Evolutionary conservation across 176 grass and related monocot species (phyloP).

Genomic region (Microstegium vimineum): DNA sequence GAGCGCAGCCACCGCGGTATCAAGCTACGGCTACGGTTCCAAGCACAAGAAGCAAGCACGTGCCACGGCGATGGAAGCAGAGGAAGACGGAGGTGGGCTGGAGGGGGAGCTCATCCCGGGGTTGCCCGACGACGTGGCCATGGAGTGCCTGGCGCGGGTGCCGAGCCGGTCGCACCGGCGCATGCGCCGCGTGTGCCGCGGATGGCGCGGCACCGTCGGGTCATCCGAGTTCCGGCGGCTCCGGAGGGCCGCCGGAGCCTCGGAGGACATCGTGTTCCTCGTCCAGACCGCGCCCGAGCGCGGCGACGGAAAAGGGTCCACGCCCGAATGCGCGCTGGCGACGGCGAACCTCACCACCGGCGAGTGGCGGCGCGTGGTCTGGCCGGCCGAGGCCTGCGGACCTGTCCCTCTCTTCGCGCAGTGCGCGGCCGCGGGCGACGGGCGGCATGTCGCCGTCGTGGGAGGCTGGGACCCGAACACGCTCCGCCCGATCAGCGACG

Average conservation of each 20-base stretch:
- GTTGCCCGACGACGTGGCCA: conserved; percentile 53
- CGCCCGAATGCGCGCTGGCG: conserved; percentile 8
- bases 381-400: conserved; percentile 7
- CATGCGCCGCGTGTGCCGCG: conserved; percentile 40
- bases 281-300: conserved; percentile 28
- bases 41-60: conserved; percentile 4
- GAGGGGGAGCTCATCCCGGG: conserved; percentile 39
- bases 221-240: conserved; percentile 27
- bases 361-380: conserved; percentile 38
- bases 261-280: conserved; percentile 59
- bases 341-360: conserved; percentile 33
- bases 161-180: conserved; percentile 34
- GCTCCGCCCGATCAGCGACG: conserved; percentile 25
- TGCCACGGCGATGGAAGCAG: background rate
- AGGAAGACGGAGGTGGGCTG: background rate
- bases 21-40: background rate
- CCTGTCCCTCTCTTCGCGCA: conserved; percentile 38
- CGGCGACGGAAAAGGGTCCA: background rate
- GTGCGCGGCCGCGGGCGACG: conserved; percentile 38
- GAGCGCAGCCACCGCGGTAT: background rate
- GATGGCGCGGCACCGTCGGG: conserved; percentile 37
- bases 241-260: conserved; percentile 11
- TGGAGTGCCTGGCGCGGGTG: conserved; percentile 57
- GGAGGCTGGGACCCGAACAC: conserved; percentile 55
- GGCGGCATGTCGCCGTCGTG: conserved; percentile 30